Evolutionary conservation across 2,329 filamentous ascomycete species (phyloP), one percentile per base, ranked within the genome.

Genomic region (Apiospora sp.): DNA sequence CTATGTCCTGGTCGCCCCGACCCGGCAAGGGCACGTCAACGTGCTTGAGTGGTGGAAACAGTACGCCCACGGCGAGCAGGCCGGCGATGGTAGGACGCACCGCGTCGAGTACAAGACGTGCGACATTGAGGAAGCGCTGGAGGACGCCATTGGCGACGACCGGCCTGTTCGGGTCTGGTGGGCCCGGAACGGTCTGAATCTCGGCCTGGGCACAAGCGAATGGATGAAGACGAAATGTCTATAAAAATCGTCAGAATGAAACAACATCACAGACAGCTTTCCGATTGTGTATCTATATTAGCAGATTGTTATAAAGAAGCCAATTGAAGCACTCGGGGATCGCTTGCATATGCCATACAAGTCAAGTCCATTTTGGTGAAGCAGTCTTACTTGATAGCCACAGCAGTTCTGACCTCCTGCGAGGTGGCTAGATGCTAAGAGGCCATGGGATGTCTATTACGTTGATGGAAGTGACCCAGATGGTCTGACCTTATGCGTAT

Each of bases 1-100:
- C 69, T 92, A 96, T 77, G 93, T 96, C 1, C 88, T 98, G 0
- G 93, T 97, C 0, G 93, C 93, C 12, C 93, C 96, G 0, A 98
- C 95, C 1, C 94, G 95, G 78, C 93, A 96, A 80, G 94, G 94
- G 6, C 93, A 97, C 80, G 90, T 95, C 3, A 87, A 91, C 48
- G 94, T 98, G 30, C 85, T 98, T 10, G 94, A 98, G 80, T 98
- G 96, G 96, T 98, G 96, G 95, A 93, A 93, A 79, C 87, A 87
- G 71, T 93, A 92, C 77, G 88, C 89, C 10, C 84, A 88, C 71
- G 86, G 89, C 68, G 85, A 87, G 77, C 83, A 89, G 44, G 85
- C 85, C 0, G 87, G 85, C 54, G 88, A 87, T 22, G 83, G 86
- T 44, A 85, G 85, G 74, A 90, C 91, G 0, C 87, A 95, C 76